These are phyloP conservation scores for Leccinum cinnamomeum DNA, from an alignment of 1,284 basidiomycete genomes.

Conservation along the genomic window DNA sequence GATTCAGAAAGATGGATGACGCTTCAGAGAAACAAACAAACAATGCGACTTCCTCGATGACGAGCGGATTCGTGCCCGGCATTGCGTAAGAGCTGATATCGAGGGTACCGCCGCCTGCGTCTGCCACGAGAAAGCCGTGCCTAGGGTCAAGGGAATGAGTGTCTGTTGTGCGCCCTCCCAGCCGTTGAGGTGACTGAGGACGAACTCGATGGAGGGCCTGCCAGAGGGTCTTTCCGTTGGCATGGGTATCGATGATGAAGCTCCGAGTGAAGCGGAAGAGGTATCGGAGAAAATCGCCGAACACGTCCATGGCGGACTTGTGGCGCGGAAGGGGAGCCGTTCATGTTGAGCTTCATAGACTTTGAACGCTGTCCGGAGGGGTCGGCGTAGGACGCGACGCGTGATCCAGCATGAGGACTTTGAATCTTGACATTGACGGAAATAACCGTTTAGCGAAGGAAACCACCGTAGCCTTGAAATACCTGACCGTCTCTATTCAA, in stretches of 20 bases:
- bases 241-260: constrained; percentile 75
- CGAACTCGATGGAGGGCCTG: constrained; percentile 59
- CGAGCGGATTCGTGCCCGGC: constrained; percentile 60
- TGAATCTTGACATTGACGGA: no score
- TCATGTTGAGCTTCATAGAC: constrained; percentile 75
- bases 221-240: constrained; percentile 65
- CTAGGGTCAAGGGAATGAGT: constrained; percentile 33
- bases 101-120: constrained; percentile 77
- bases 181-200: constrained; percentile 76
- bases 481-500: constrained; percentile 1
- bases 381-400: background rate
- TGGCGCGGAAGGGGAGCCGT: constrained; percentile 67
- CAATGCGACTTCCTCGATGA: constrained; percentile 82
- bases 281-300: constrained; percentile 75
- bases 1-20: constrained; percentile 6
- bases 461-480: constrained; percentile 17
- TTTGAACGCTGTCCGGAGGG: constrained; percentile 51
- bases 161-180: constrained; percentile 80
- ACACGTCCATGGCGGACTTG: constrained; percentile 68
- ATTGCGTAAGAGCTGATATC: constrained; percentile 79
- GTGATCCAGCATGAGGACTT: constrained; percentile 70
- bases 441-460: constrained; percentile 10
- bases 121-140: constrained; percentile 74
- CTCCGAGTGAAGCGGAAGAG: constrained; percentile 67
- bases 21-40: constrained; percentile 33